Evolutionary conservation across 1,284 basidiomycete species (phyloP).

Genomic region (Sporisorium iseilematis-ciliati): DNA sequence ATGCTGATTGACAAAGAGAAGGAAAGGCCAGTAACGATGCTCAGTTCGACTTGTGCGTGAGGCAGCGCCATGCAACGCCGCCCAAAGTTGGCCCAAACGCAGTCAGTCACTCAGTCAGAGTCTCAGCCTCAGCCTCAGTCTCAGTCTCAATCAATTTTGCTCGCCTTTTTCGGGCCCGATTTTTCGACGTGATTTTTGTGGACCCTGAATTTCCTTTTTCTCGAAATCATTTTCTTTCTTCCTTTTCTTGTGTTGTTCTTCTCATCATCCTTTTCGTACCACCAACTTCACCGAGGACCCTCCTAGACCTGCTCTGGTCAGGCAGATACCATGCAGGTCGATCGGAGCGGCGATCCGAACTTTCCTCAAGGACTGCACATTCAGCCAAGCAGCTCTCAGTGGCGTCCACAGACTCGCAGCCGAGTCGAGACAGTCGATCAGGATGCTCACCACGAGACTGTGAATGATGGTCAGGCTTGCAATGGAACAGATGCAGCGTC

Average conservation of each 20-base stretch:
- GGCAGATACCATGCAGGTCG: constrained; percentile 18
- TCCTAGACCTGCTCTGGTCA: constrained; percentile 15
- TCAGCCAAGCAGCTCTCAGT: constrained; percentile 47
- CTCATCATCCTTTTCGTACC: background rate
- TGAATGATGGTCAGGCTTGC: constrained; percentile 2
- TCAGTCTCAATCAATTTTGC: background rate
- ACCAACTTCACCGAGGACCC: constrained; percentile 4
- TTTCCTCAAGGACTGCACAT: constrained; percentile 59
- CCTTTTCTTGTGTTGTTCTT: background rate
- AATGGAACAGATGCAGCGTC: constrained; percentile 13
- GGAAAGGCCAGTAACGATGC: background rate
- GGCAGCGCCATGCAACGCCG: background rate
- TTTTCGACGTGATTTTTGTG: constrained; percentile 24
- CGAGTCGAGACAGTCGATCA: too few relatives aligned
- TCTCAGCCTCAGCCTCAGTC: background rate
- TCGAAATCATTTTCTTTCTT: background rate
- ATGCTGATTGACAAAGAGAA: background rate
- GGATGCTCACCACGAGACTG: background rate
- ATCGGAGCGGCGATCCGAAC: constrained; percentile 55
- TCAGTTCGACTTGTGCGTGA: background rate
- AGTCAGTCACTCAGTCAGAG: background rate
- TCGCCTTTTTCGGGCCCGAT: constrained; percentile 27
- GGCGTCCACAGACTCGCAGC: background rate
- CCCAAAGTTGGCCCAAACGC: constrained; percentile 32
- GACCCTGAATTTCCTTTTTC: constrained; percentile 29